A percentile compares a stretch with the other conserved stretches of the same genome.
These are phyloP conservation scores for Ganoderma leucocontextum DNA, from an alignment of 1,284 basidiomycete species.

Conservation along the genomic window DNA sequence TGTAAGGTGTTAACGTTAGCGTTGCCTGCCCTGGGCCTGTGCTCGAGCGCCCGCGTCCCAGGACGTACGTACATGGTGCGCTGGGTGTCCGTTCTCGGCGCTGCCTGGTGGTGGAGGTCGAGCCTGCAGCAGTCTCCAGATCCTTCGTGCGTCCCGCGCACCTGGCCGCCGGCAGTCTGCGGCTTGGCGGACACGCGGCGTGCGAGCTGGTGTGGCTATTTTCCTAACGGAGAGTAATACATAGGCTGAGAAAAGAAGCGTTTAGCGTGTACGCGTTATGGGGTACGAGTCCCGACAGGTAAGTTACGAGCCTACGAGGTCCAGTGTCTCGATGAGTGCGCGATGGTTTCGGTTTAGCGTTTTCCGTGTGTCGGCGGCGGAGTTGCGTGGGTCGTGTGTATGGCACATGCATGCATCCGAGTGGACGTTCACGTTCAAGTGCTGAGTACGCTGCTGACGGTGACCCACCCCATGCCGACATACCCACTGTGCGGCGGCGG, in stretches of 20 bases:
- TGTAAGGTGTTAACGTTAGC: slow-evolving; percentile 17
- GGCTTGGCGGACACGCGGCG: neutral
- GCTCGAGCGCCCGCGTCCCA: slow-evolving; percentile 2
- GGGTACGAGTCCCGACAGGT: neutral
- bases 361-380: slow-evolving; percentile 1
- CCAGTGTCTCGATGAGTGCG: neutral
- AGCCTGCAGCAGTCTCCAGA: neutral
- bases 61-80: neutral
- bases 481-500: neutral
- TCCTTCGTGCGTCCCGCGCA: neutral
- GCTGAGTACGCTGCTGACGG: neutral
- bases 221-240: neutral
- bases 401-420: neutral
- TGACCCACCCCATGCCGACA: neutral
- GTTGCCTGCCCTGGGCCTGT: neutral
- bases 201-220: neutral
- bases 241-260: neutral
- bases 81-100: neutral
- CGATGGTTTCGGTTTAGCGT: slow-evolving; percentile 1
- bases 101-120: neutral
- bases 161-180: neutral
- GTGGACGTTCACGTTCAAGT: neutral
- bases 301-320: neutral
- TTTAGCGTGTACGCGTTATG: neutral
- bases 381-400: neutral